Evolutionary conservation across 139 green algal species (phyloP).

Genomic region (Chlorella sp.): DNA sequence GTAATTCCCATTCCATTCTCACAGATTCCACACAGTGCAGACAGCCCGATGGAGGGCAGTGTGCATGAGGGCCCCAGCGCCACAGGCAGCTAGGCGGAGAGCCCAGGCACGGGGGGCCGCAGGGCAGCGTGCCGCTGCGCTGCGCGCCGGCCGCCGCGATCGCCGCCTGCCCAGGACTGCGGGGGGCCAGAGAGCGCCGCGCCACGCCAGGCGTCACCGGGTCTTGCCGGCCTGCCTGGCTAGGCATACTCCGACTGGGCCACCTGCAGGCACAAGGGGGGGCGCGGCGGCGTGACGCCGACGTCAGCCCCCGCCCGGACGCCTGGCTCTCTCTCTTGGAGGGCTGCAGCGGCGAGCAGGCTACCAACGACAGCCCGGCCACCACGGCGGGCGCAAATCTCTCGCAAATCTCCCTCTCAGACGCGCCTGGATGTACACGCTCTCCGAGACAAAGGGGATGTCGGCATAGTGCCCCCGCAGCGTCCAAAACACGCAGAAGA

Average conservation of each 20-base stretch:
- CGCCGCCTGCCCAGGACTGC: no score
- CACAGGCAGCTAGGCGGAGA: background rate
- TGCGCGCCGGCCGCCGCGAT: background rate
- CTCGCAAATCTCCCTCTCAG: no score
- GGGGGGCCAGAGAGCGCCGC: no score
- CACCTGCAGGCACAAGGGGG: no score
- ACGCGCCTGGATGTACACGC: constrained; percentile 75
- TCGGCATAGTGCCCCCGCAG: constrained; percentile 68
- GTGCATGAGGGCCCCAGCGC: background rate
- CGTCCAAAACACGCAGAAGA: constrained; percentile 58
- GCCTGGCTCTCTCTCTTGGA: no score
- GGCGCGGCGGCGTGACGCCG: no score
- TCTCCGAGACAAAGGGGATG: constrained; percentile 69
- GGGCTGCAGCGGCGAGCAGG: no score
- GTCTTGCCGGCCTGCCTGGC: no score
- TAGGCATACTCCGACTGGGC: constrained; percentile 27
- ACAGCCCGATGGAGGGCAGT: background rate
- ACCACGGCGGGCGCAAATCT: no score
- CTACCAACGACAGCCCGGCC: no score
- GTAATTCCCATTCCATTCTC: background rate
- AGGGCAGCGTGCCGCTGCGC: background rate
- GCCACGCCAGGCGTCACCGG: no score
- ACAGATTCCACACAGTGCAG: background rate
- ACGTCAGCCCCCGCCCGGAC: no score
- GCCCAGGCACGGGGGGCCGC: background rate